Evolutionary conservation across 116 monocot species (phyloP), one percentile per base, ranked within the genome.

Genomic region (Posidonia oceanica): DNA sequence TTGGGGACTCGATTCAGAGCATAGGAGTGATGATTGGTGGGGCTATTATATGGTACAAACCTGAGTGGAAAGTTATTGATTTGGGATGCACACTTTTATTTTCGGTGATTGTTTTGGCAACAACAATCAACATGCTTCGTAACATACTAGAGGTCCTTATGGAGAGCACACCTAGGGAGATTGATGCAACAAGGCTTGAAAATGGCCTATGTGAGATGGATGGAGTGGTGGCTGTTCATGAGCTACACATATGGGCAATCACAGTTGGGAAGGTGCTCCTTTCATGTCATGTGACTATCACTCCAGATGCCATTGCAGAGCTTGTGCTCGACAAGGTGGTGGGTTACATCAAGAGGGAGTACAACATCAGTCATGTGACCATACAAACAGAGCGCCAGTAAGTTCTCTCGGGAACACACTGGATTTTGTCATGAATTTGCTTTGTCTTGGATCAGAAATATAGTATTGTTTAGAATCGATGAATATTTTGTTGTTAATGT

Each of bases 321-420:
- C 69, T 68, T 59, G 61, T 86, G 0, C 75, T 86, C 14, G 79
- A 82, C 51, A 64, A 64, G 66, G 79, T 86, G 36, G 70, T 86
- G 41, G 80, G 72, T 16, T 86, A 80, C 65, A 86, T 86, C 36
- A 79, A 66, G 52, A 76, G 75, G 66, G 86, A 86, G 77, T 82
- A 82, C 53, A 86, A 82, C 44, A 86, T 86, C n/a, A 86, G 82
- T 18, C 86, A 86, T 75, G 80, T 86, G 12, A 86, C 86, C 14
- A 86, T 86, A 55, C 86, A 86, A 75, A 86, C 82, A 53, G 86
- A 86, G 52, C 69, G 86, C 38, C 68, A 70, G 63, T 77, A 80
- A 62, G 3, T 48, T 1, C 12, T 48, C 7, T 48, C 29, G 29
- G 29, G 29, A 29, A 1, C 29, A 29, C 29, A 29, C 1, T 29